These are phyloP conservation scores for Panicum miliaceum DNA, from an alignment of 176 grass and related monocot genomes.

Conservation along the genomic window DNA sequence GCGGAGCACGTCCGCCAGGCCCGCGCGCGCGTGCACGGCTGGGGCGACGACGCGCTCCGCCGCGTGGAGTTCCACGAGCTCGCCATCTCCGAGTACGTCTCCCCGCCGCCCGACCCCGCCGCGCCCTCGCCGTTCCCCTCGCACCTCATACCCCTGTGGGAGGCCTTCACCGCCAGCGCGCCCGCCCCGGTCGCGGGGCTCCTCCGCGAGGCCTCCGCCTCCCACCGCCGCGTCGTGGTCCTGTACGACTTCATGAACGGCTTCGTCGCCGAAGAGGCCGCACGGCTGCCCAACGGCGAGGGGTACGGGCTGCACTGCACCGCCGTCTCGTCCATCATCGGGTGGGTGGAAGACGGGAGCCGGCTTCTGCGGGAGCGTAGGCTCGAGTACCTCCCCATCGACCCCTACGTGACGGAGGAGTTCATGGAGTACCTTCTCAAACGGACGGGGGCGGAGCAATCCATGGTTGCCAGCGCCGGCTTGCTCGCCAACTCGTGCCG, in stretches of 20 bases:
- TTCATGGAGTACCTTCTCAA: not conserved
- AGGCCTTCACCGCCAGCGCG: not conserved
- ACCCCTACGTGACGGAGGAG: constrained; percentile 24
- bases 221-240: constrained; percentile 48
- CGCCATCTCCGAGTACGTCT: not conserved
- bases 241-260: constrained; percentile 39
- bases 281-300: constrained; percentile 50
- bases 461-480: not conserved
- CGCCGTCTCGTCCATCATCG: constrained; percentile 2
- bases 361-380: not conserved
- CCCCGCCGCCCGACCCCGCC: not conserved
- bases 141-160: not conserved
- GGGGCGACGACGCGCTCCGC: not conserved
- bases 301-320: constrained; percentile 40
- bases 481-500: constrained; percentile 38
- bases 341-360: not conserved
- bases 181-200: constrained; percentile 1
- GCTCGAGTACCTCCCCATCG: constrained; percentile 8
- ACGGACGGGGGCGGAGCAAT: not conserved
- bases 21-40: not conserved
- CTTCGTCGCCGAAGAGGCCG: constrained; percentile 49
- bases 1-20: constrained; percentile 38
- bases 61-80: not conserved
- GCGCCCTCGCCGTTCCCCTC: not conserved
- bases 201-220: constrained; percentile 20